Evolutionary conservation across 2,329 filamentous ascomycete genomes (phyloP).

Genomic region (Scedosporium apiospermum): DNA sequence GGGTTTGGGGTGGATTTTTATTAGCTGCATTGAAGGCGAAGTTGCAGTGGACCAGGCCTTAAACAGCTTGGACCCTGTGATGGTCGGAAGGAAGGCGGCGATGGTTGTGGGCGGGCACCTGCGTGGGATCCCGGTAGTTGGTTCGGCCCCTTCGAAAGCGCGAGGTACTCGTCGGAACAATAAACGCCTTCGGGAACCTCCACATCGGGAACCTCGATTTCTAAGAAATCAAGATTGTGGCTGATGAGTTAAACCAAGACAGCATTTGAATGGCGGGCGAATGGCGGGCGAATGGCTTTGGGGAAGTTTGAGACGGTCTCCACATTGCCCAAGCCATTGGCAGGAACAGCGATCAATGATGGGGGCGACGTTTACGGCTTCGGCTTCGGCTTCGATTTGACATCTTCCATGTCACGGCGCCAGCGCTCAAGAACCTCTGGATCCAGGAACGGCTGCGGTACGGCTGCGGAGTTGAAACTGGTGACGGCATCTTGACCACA

Average conservation of each 20-base stretch:
- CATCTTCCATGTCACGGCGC: slow-evolving; percentile 8
- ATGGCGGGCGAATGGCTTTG: not conserved
- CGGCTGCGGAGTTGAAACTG: slow-evolving; percentile 17
- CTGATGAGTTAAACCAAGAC: not conserved
- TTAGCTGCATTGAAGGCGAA: too few relatives aligned
- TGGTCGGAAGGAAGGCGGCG: not conserved
- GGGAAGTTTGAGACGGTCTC: not conserved
- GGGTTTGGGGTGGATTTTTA: too few relatives aligned
- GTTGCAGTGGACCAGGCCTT: too few relatives aligned
- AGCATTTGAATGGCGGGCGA: not conserved
- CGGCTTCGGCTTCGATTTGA: not conserved
- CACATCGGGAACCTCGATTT: not conserved
- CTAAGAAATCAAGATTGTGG: not conserved
- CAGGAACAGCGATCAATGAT: not conserved
- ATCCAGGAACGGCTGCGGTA: slow-evolving; percentile 26
- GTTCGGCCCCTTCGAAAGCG: not conserved
- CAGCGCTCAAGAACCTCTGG: slow-evolving; percentile 15
- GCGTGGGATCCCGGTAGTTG: not conserved
- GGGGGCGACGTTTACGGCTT: not conserved
- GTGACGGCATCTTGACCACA: not conserved
- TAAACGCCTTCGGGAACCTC: not conserved
- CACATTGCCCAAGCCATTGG: not conserved
- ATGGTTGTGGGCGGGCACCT: not conserved
- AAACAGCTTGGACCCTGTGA: too few relatives aligned
- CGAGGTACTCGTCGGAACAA: not conserved